Evolutionary conservation across 352 stramenopile species (phyloP).

Genomic region (Phytophthora rubi): DNA sequence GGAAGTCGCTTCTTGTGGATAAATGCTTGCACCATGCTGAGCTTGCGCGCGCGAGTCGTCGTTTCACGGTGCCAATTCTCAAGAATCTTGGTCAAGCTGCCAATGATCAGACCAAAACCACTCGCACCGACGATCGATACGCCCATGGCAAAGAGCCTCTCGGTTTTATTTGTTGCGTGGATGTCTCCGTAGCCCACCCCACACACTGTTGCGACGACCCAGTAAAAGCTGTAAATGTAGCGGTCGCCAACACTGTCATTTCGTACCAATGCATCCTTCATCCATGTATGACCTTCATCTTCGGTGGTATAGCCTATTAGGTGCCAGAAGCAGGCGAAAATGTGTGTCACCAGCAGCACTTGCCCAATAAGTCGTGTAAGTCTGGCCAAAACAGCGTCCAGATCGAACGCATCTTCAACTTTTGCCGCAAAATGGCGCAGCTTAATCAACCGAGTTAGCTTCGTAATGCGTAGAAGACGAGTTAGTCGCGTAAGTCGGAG

Average conservation of each 20-base stretch:
- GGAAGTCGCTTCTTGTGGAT: slow-evolving; percentile 68
- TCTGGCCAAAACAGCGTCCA: slow-evolving; percentile 69
- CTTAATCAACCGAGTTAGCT: slow-evolving; percentile 75
- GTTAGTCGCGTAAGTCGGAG: slow-evolving; percentile 71
- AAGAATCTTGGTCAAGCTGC: slow-evolving; percentile 85
- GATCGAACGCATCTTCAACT: slow-evolving; percentile 68
- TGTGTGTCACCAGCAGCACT: slow-evolving; percentile 73
- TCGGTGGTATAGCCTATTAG: slow-evolving; percentile 52
- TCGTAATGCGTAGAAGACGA: slow-evolving; percentile 72
- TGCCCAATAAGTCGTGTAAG: slow-evolving; percentile 69
- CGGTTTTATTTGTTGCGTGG: slow-evolving; percentile 68
- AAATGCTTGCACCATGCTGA: slow-evolving; percentile 73
- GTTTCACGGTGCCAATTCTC: slow-evolving; percentile 80
- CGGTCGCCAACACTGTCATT: slow-evolving; percentile 38
- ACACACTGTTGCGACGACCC: slow-evolving; percentile 80
- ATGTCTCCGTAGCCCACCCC: slow-evolving; percentile 88
- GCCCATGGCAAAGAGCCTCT: slow-evolving; percentile 75
- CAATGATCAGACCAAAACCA: slow-evolving; percentile 85
- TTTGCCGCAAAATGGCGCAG: slow-evolving; percentile 75
- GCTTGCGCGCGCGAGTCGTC: slow-evolving; percentile 55
- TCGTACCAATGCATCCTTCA: slow-evolving; percentile 36
- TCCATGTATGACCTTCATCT: slow-evolving; percentile 51
- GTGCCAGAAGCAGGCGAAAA: slow-evolving; percentile 85
- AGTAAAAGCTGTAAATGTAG: slow-evolving; percentile 89
- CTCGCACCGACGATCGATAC: slow-evolving; percentile 77